Conservation (phyloP, 805 yeast species). For the Maudiozyma pseudohumilis region DNA sequence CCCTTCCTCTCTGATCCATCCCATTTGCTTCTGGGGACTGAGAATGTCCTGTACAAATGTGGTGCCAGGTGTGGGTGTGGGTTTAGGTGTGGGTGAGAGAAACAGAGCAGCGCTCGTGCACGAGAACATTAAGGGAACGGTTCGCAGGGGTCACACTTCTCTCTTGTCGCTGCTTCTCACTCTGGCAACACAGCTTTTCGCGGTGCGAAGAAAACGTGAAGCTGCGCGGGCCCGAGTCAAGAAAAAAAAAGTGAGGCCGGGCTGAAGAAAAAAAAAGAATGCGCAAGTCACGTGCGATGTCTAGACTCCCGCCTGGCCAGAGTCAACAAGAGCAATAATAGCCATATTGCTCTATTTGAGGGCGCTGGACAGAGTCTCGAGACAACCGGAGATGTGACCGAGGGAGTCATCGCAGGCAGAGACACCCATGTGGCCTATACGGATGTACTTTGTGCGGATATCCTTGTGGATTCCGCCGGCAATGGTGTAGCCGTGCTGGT, state of each 20-base stretch:
- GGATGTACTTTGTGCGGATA: slow-evolving; percentile 70
- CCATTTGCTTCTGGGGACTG: no score
- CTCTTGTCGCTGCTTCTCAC: no score
- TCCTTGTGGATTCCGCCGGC: slow-evolving; percentile 89
- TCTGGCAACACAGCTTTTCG: no score
- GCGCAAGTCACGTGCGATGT: neutral
- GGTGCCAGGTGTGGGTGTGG: no score
- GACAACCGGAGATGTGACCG: slow-evolving; percentile 38
- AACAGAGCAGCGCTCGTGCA: no score
- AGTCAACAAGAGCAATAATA: neutral
- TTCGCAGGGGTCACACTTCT: no score
- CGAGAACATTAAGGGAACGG: no score
- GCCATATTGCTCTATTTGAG: neutral
- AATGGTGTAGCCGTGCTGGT: slow-evolving; percentile 59
- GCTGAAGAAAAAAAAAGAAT: neutral
- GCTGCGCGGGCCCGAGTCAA: no score
- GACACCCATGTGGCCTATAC: slow-evolving; percentile 95
- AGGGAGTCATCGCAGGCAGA: slow-evolving; percentile 49
- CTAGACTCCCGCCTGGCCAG: neutral
- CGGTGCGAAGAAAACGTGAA: no score
- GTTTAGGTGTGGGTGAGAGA: no score
- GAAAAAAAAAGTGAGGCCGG: neutral
- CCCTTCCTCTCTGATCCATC: no score
- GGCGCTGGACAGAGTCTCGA: neutral
- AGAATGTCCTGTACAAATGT: no score